Percentiles rank a stretch among this genome's conserved stretches.
Conservation (phyloP, 176 grass and related monocot species). For the Triticum monococcum region DNA sequence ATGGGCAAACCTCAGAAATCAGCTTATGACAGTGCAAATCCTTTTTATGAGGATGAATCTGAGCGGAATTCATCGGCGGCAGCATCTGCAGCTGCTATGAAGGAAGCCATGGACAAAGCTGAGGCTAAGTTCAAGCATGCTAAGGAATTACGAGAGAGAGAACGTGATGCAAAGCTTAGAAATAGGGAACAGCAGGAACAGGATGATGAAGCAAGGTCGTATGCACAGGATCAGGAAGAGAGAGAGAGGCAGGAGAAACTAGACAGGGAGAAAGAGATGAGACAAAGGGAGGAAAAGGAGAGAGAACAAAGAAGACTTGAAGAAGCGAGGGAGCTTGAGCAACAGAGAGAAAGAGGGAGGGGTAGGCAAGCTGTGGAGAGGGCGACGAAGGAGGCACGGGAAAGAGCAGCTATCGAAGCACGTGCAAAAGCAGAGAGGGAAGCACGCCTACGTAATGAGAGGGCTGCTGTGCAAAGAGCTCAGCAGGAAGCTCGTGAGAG, state of each 20-base stretch:
- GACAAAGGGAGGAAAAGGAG: conserved; percentile 49
- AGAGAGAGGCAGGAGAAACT: conserved; percentile 49
- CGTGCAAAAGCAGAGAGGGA: conserved; percentile 68
- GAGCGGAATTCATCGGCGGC: conserved; percentile 66
- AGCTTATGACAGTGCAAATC: conserved; percentile 40
- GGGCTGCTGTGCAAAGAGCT: conserved; percentile 70
- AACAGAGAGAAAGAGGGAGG: conserved; percentile 62
- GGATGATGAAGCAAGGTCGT: conserved; percentile 35
- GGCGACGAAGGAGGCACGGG: conserved; percentile 75
- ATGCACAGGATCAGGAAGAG: conserved; percentile 43
- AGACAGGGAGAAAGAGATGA: conserved; percentile 46
- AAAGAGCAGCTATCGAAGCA: conserved; percentile 77
- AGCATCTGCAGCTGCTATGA: conserved; percentile 92
- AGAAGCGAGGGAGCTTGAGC: conserved; percentile 56
- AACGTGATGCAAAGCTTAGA: conserved; percentile 62
- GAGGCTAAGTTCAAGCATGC: conserved; percentile 97
- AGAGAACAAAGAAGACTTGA: conserved; percentile 59
- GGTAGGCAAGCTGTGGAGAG: conserved; percentile 72
- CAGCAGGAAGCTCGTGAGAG: conserved; percentile 73
- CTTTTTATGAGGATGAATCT: conserved; percentile 56
- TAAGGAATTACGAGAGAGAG: conserved; percentile 82
- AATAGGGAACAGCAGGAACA: conserved; percentile 53
- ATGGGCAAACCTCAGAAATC: conserved; percentile 61
- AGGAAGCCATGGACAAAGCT: conserved; percentile 94
- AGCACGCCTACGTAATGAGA: conserved; percentile 54